Evolutionary conservation across 352 stramenopile genomes (phyloP), one percentile per base, ranked within the genome.

Genomic region (Phytophthora multivora): DNA sequence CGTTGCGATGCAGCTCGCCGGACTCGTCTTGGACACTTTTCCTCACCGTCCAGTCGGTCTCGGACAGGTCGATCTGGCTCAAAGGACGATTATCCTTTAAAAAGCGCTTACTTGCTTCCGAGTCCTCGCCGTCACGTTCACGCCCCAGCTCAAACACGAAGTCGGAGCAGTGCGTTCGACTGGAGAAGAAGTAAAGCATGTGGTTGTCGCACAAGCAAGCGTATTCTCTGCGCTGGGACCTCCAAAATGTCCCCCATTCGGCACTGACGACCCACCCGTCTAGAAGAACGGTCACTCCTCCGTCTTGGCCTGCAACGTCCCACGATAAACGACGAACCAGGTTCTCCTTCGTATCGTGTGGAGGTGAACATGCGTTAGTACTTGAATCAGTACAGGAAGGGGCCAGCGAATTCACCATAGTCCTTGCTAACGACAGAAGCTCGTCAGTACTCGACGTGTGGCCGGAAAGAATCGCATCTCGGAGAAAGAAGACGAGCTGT

Each of bases 201-300:
- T 73, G 75, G 36, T 83, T 80, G 51, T 88, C 77, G 35, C 81
- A 90, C 16, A 92, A 56, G 47, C 79, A 89, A 38, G 79, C 79
- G 23, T 87, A 90, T 18, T 80, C 77, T 10, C 62, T 69, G 5
- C 75, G 63, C 51, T 90, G 73, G 40, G 80, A 80, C 33, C 83
- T 81, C 83, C 83, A 92, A 35, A 89, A 75, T 0, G 75, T 71
- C 4, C 79, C 63, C 83, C 83, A 92, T 45, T 89, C 75, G 18
- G 73, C 77, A 33, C 74, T 79, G 9, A 80, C 62, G 9, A 92
- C 77, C 59, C 76, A 87, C 0, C 83, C 79, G 38, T 81, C 59
- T 51, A 78, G 64, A 25, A 83, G 15, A 48, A 69, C 51, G 2
- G 31, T 42, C 23, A 51, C 54, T 26, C 53, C 45, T 47, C 56